Evolutionary conservation across 2,329 filamentous ascomycete species (phyloP).

Genomic region (Sporothrix protearum): DNA sequence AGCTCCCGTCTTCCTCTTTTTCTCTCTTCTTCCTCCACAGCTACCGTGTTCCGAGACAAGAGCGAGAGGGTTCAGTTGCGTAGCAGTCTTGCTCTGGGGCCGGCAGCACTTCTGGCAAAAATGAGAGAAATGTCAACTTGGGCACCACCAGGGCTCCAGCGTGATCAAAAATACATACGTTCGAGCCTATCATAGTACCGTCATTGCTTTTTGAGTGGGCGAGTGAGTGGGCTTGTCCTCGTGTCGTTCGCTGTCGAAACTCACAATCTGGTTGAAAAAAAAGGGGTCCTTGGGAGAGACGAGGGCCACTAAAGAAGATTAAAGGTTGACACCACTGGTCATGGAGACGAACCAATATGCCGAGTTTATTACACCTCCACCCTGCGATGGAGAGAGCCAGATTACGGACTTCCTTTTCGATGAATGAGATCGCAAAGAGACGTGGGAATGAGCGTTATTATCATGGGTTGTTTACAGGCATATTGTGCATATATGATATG

Average conservation of each 20-base stretch:
- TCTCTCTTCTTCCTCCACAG: background rate
- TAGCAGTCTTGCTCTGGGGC: background rate
- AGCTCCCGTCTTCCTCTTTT: background rate
- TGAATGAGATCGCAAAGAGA: background rate
- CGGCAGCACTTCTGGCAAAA: background rate
- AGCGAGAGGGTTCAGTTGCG: too few species aligned
- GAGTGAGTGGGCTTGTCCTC: background rate
- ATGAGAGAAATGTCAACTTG: background rate
- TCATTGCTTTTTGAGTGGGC: background rate
- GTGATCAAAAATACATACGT: background rate
- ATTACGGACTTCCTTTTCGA: background rate
- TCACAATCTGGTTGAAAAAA: background rate
- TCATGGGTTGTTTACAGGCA: background rate
- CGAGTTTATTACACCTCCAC: constrained; percentile 8
- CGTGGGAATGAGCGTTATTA: background rate
- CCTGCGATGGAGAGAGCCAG: background rate
- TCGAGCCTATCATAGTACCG: background rate
- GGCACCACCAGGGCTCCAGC: background rate
- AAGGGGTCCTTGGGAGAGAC: background rate
- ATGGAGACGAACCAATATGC: constrained; percentile 2
- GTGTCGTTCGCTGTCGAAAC: constrained; percentile 8
- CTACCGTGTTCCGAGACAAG: background rate
- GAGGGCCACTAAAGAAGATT: background rate
- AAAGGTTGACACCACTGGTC: background rate
- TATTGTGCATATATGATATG: too few species aligned